Evolutionary conservation across 306 rosid genomes (phyloP), one percentile per base, ranked within the genome.

Genomic region (Astragalus glycyphyllos): DNA sequence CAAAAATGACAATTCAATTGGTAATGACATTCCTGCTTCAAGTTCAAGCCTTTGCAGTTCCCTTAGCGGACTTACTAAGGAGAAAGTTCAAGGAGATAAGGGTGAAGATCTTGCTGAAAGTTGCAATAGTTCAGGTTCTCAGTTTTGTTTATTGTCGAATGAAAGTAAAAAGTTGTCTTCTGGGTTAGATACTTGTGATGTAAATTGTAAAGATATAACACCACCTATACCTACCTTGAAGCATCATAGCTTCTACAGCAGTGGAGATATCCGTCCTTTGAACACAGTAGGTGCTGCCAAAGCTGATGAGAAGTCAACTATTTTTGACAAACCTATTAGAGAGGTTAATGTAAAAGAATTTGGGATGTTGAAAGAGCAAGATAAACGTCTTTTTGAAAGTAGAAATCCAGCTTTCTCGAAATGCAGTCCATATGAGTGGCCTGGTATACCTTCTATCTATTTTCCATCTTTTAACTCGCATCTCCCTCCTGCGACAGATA

Each of bases 401-500:
- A 78, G 84, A 69, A 61, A 77, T 69, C 77, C 86, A 51, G 68
- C 83, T 71, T 78, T 86, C 76, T 81, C 84, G 64, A 78, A 85
- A 76, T 80, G 89, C 78, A 86, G 80, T 77, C 91, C 86, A 11
- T 88, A 85, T 82, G 98, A 92, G 82, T 90, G 92, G 96, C 98
- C 96, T 32, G 84, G 88, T 65, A 86, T 92, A 74, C 89, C 96
- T 71, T 81, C 96, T 53, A 68, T 85, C 32, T 89, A 88, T 79
- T 85, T 86, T 75, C 91, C 96, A 58, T 83, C 91, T 54, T 77
- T 82, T 69, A 83, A 88, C 79, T 80, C 96, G 7, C 91, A 86
- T 80, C 87, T 90, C 72, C 98, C 92, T 62, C 89, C 89, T 56
- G 96, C 96, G 60, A 88, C 98, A 42, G 98, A 92, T 71, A 88